Base-by-base conservation (phyloP, 2,329 filamentous ascomycete species). In the Cytospora piceicola region DNA sequence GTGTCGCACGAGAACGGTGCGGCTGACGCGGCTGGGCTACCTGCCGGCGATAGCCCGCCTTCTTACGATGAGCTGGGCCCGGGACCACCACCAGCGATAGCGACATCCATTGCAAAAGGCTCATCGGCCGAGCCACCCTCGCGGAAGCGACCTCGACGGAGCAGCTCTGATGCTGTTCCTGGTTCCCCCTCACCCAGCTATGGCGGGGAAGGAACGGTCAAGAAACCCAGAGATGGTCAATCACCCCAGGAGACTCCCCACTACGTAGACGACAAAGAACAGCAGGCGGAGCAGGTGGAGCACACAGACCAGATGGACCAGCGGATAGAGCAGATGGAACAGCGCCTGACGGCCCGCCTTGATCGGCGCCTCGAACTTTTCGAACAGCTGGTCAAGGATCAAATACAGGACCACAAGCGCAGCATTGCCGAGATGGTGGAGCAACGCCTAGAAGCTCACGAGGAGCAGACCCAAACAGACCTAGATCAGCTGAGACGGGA, bases 41-140 rank as follows among this genome's bases (percentile, higher is more conserved):
- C 52, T 30, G 27, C 29, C 27, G 52, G 8, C 9, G 52, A 54
- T 4, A 30, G 52, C 20, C 52, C 52, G 24, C 52, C 52, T 20
- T 54, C 52, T 20, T 54, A 54, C 52, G 27, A 54, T 30, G 27
- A 54, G 24, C 52, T 54, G 11, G 52, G 52, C 27, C 52, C 52
- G 14, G 24, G 52, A 8, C 52, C 52, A 8, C 52, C 52, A 32
- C 46, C 24, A 17, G 14, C 52, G 12, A 27, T 17, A 54, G 24
- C 22, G 1, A 12, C 7, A 27, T 30, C 52, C 20, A 6, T 52
- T 3, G 49, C 14, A 6, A 52, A 52, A 51, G 46, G 12, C 7
- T n/a, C 46, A 24, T n/a, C 20, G 22, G 8, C 8, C 22, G 49
- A n/a, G 2, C 27, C 2, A 4, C 14, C 49, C 22, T 52, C 49